Evolutionary conservation across 2,329 filamentous ascomycete species (phyloP).

Genomic region (Coniochaeta sp.): DNA sequence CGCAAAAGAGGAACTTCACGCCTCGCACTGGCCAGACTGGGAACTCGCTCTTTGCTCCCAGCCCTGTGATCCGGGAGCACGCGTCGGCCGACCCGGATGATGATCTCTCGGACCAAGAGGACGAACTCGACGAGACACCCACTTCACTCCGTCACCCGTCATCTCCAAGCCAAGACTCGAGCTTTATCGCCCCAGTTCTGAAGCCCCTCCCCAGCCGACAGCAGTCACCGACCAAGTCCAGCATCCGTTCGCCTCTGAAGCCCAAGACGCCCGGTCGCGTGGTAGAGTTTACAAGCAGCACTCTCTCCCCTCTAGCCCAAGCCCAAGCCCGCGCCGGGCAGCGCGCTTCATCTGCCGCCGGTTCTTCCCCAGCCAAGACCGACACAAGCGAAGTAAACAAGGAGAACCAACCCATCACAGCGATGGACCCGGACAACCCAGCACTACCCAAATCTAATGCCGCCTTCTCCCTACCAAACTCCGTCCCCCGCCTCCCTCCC

Average conservation of each 20-base stretch:
- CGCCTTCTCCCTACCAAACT: background rate
- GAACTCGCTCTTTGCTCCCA: constrained; percentile 30
- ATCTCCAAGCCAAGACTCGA: constrained; percentile 22
- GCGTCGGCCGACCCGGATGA: background rate
- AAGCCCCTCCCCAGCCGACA: constrained; percentile 42
- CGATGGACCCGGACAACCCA: background rate
- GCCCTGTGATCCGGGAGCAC: background rate
- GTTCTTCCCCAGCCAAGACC: constrained; percentile 6
- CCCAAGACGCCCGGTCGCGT: constrained; percentile 50
- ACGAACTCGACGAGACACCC: constrained; percentile 24
- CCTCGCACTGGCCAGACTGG: constrained; percentile 28
- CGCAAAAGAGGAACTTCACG: constrained; percentile 43
- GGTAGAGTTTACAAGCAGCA: constrained; percentile 49
- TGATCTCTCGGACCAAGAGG: background rate
- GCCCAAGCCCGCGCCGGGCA: constrained; percentile 21
- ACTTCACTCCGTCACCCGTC: background rate
- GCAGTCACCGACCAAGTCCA: constrained; percentile 51
- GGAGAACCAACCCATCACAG: constrained; percentile 22
- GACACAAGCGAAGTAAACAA: constrained; percentile 17
- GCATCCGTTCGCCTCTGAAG: constrained; percentile 49
- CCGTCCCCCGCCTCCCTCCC: constrained; percentile 4
- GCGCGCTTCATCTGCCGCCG: constrained; percentile 6
- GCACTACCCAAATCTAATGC: constrained; percentile 7
- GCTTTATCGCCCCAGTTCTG: constrained; percentile 31
- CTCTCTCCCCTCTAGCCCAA: constrained; percentile 37